These are phyloP conservation scores for Rhododendron ferrugineum DNA, from an alignment of 148 eudicot genomes.

Conservation along the genomic window DNA sequence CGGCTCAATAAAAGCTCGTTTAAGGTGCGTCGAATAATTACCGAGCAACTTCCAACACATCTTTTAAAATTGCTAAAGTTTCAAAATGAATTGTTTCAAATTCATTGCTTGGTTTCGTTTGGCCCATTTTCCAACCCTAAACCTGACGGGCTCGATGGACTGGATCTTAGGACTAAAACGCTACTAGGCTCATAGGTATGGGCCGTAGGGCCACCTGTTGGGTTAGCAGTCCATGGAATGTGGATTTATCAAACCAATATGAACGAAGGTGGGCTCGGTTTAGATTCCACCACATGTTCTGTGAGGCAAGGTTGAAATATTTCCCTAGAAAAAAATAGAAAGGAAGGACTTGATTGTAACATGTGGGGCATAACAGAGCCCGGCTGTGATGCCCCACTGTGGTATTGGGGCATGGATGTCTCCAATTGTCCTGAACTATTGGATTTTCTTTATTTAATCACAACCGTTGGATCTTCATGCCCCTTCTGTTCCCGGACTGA, in stretches of 20 bases:
- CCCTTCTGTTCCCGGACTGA: no score
- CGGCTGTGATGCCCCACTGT: no score
- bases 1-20: background rate
- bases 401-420: no score
- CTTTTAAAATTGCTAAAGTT: background rate
- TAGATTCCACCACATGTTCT: background rate
- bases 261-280: background rate
- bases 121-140: background rate
- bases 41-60: background rate
- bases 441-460: no score
- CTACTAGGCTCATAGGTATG: background rate
- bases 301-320: background rate
- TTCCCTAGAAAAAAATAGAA: no score
- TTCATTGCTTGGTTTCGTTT: background rate
- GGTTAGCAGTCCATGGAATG: background rate
- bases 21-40: background rate
- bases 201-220: background rate
- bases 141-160: background rate
- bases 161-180: background rate
- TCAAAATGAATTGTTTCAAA: no score
- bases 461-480: no score
- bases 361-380: no score
- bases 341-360: no score
- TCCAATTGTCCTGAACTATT: no score
- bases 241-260: background rate